Base-by-base conservation (phyloP, 2,329 filamentous ascomycete species). In the Curvularia verruculosa region DNA sequence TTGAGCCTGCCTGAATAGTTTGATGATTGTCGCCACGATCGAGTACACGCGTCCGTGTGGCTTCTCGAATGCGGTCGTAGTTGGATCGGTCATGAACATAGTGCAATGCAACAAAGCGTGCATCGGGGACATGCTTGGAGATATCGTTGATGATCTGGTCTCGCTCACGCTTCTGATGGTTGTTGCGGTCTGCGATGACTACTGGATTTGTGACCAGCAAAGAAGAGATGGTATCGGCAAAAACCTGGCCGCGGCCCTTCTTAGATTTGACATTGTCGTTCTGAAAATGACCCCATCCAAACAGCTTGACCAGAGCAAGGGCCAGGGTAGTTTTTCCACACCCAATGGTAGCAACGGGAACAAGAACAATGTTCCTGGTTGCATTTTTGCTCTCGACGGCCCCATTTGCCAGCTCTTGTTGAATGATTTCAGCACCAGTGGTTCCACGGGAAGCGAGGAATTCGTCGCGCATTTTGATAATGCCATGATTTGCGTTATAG, bases 311-410 rank as follows among this genome's bases (percentile, higher is more conserved):
- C 19, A 99, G 81, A 2, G 91, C 93, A 48, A 96, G 78, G 3
- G 91, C 92, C 48, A 99, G 80, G 0, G 95, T 99, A 0, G 95
- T 99, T 83, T 99, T 99, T 54, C 95, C 95, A 72, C 95, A 99
- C 9, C 95, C 95, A 52, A 99, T 89, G 0, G 95, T 96, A 1
- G 95, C 92, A 66, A 97, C 87, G 0, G 95, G 93, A 5, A 92
- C 89, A n/a, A 99, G 82, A 18, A 97, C 84, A 15, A 97, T 83
- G 68, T 96, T 86, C 3, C 81, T 78, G 0, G 80, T 83, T 2
- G 90, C 85, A 6, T 87, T 82, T 9, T 81, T 78, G 58, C 82
- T 67, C 52, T 72, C 82, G 12, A 81, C 77, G 3, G 81, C 77
- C 10, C 83, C 84, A 19, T 80, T 77, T 61, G 86, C 79, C 63